phyloP scores from a whole-genome alignment of 2,329 filamentous ascomycete species.

The Tolypocladium nubicola region DNA sequence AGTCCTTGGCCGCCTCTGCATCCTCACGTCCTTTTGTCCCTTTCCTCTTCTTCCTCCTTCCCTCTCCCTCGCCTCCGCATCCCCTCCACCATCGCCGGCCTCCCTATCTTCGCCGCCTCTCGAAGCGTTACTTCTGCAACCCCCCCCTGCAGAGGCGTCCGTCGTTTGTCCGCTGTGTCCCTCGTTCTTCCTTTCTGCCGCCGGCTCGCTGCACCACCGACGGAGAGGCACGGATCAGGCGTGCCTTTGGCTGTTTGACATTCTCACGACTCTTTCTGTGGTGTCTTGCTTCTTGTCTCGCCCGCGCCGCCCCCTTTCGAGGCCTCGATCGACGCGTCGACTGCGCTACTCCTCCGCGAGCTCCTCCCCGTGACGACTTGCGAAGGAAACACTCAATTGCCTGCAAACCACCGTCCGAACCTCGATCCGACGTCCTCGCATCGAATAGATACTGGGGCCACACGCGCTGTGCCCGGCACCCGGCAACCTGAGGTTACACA shows the following conservation, averaged over 20 bases:
- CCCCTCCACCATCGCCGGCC: conserved; percentile 2
- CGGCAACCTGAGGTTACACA: not conserved
- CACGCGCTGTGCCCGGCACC: not conserved
- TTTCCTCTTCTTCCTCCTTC: conserved; percentile 3
- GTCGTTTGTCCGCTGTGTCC: not conserved
- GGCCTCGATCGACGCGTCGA: conserved; percentile 1
- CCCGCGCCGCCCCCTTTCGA: not conserved
- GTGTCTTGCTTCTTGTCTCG: not conserved
- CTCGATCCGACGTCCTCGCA: not conserved
- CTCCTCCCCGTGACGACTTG: not conserved
- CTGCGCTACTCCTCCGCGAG: not conserved
- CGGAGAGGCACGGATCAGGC: not conserved
- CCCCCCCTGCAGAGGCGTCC: not conserved
- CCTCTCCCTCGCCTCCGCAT: not conserved
- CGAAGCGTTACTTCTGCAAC: not conserved
- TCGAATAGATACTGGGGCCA: not conserved
- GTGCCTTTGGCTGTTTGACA: not conserved
- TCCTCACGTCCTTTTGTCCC: conserved; percentile 2
- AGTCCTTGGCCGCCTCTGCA: not conserved
- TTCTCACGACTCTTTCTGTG: too few relatives aligned
- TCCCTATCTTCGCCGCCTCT: not conserved
- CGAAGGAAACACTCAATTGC: not conserved
- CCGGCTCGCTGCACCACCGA: not conserved
- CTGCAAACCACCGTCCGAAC: not conserved
- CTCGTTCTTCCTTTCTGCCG: not conserved